A percentile compares a stretch with the other conserved stretches of the same genome.
These are phyloP conservation scores for Phytophthora brassicae DNA, from an alignment of 352 stramenopile genomes.

Conservation along the genomic window DNA sequence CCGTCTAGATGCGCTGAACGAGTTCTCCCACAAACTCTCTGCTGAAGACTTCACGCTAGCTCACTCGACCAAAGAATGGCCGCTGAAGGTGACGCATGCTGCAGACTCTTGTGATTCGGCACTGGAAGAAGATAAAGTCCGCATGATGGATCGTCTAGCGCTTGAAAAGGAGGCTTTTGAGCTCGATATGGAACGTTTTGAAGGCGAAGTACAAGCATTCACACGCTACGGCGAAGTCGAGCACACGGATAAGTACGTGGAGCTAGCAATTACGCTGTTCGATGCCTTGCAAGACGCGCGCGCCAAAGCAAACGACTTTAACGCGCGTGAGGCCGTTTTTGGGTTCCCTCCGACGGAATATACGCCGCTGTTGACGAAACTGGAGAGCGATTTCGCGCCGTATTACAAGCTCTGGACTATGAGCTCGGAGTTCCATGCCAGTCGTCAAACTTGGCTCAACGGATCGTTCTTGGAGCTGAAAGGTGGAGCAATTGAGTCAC, in stretches of 20 bases:
- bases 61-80: conserved; percentile 90
- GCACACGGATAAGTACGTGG: conserved; percentile 90
- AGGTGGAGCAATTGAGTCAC: conserved; percentile 83
- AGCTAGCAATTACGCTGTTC: conserved; percentile 84
- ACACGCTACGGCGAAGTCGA: conserved; percentile 87
- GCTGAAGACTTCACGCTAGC: conserved; percentile 89
- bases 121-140: conserved; percentile 91
- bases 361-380: conserved; percentile 68
- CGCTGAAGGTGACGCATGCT: conserved; percentile 74
- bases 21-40: conserved; percentile 87
- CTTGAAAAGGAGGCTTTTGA: conserved; percentile 91
- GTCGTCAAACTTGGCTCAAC: conserved; percentile 90
- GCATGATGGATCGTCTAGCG: conserved; percentile 93
- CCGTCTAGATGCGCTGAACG: conserved; percentile 67
- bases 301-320: conserved; percentile 91
- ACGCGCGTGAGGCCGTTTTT: conserved; percentile 92
- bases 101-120: conserved; percentile 86
- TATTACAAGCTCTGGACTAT: conserved; percentile 96
- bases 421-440: conserved; percentile 93
- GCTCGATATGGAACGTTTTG: conserved; percentile 84
- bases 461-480: conserved; percentile 91
- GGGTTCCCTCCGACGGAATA: conserved; percentile 93
- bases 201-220: conserved; percentile 88
- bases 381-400: conserved; percentile 86
- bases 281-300: conserved; percentile 91